Base-by-base conservation (phyloP, 2,329 filamentous ascomycete genomes). In the Balansia obtecta region DNA sequence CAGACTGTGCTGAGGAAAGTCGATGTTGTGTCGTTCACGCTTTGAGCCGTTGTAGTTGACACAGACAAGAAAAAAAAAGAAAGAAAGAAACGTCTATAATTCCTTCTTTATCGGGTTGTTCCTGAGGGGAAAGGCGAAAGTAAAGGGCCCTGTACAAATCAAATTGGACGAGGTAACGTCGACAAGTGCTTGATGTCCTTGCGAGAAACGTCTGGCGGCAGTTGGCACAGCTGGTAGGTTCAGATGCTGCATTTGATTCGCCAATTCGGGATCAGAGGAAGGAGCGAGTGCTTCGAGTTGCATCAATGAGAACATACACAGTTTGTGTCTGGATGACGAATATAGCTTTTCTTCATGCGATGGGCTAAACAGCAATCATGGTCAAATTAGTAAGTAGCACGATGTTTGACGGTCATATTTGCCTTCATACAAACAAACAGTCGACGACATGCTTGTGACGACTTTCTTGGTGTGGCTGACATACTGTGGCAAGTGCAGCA, bases 151-250 rank as follows among this genome's bases (percentile, higher is more conserved):
- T 27, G 27, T 7, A 27, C 27, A 7, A 27, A 27, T 27, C 27
- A 27, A 27, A 27, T 27, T 27, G 4, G 27, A 27, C 27, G 27
- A 27, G 27, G 8, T 5, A 27, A 27, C 27, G 27, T 27, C 27
- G 27, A 27, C 27, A 27, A 27, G 27, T 27, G 7, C 5, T 27
- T 8, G 27, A 6, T 27, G 27, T 6, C 27, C 27, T 39, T 42
- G 44, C 16, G 33, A 33, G 18, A 39, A 44, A 34, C 50, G 27
- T 38, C 46, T 52, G 50, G 46, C 42, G 15, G 46, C 50, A 52
- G 50, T 46, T 52, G 50, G 48, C 38, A n/a, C 46, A 48, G 46
- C 45, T 44, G 49, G 41, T 32, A 22, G 27, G 15, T 16, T 30
- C 16, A 34, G 18, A 48, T 27, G 15, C n/a, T 47, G 38, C 18